phyloP scores from a whole-genome alignment of 257 asterid species.

The Solanum piurae region DNA sequence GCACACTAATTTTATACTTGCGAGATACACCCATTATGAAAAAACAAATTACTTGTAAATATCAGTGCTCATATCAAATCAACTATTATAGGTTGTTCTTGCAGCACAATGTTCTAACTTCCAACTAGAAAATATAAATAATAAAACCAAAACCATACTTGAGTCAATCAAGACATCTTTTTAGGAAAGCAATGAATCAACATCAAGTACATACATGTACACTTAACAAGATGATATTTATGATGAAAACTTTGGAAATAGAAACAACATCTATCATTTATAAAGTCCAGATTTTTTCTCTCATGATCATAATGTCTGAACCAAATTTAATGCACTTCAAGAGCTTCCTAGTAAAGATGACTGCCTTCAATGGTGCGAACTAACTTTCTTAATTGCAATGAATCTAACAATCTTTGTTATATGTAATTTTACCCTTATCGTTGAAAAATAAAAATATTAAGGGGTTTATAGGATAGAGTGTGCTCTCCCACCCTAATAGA shows the following conservation, averaged over 20 bases:
- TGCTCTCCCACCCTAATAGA: not conserved
- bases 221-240: not conserved
- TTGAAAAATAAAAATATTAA: too few relatives aligned
- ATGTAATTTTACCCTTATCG: not conserved
- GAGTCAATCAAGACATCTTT: not conserved
- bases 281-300: not conserved
- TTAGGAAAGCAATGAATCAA: not conserved
- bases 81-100: not conserved
- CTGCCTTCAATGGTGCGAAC: not conserved
- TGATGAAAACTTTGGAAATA: not conserved
- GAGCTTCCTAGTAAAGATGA: not conserved
- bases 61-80: not conserved
- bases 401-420: not conserved
- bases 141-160: not conserved
- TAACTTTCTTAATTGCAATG: not conserved
- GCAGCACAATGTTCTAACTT: not conserved
- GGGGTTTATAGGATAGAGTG: not conserved
- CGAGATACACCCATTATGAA: not conserved
- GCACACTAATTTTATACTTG: not conserved
- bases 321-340: not conserved
- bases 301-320: not conserved
- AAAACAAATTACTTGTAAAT: not conserved
- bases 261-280: not conserved
- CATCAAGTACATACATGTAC: not conserved
- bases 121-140: not conserved